A percentile compares a stretch with the other conserved stretches of the same genome.
Evolutionary conservation across 345 rosid species (phyloP).

Genomic region (Eucalyptus albens): DNA sequence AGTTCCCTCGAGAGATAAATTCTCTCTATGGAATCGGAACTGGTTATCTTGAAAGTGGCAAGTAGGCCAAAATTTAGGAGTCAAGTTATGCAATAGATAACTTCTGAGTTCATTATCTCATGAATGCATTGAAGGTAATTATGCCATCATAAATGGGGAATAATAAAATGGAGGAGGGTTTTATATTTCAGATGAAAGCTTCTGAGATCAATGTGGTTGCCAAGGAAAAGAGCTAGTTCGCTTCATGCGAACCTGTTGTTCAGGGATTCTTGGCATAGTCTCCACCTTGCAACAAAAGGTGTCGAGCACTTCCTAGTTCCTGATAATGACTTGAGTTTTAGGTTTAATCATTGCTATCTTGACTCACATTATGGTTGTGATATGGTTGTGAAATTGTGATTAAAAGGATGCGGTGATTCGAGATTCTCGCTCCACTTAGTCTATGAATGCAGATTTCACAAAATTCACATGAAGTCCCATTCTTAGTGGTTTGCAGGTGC

Average conservation of each 20-base stretch:
- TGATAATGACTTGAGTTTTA: neutral
- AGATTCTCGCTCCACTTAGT: neutral
- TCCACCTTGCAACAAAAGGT: neutral
- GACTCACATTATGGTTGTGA: neutral
- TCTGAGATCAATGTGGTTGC: neutral
- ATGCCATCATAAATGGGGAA: neutral
- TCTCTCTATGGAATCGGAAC: neutral
- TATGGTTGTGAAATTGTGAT: neutral
- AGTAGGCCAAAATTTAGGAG: neutral
- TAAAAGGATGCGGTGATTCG: neutral
- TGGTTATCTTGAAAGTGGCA: neutral
- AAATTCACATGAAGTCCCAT: neutral
- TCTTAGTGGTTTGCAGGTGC: slow-evolving; percentile 95
- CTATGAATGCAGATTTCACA: neutral
- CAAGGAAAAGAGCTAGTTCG: neutral
- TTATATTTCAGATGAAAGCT: neutral
- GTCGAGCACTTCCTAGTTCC: neutral
- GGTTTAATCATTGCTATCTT: neutral
- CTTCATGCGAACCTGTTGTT: neutral
- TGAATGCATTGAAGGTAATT: neutral
- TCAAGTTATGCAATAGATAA: neutral
- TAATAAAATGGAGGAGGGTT: neutral
- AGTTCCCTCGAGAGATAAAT: neutral
- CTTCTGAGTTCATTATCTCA: neutral
- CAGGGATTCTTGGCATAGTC: neutral